Evolutionary conservation across 805 yeast species (phyloP), one percentile per base, ranked within the genome.

Genomic region (Candida broadrunensis): DNA sequence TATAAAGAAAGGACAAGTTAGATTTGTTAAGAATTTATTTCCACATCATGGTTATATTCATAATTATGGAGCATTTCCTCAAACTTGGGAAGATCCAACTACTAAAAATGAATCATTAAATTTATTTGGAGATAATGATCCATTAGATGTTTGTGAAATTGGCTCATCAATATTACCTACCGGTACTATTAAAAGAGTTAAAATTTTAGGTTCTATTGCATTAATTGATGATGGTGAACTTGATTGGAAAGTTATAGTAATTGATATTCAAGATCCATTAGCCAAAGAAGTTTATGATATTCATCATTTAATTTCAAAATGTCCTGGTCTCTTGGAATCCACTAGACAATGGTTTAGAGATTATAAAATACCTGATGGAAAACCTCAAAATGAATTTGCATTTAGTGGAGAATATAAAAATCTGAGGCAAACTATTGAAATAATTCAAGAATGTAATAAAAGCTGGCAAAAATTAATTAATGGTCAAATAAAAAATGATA

Each of bases 41-140:
- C 99, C 99, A 39, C 96, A 87, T 76, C 95, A 93, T 67, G 99
- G 99, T 56, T 91, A 93, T 77, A 91, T 91, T 55, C 96, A 89
- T 75, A 93, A 93, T 76, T 91, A 91, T 66, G 99, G 98, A 66
- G 97, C 97, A 37, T 85, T 91, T 80, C 98, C 98, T 51, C 97
- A 91, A 67, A 83, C 89, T 36, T 83, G 89, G 98, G 99, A 91
- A 65, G 95, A 93, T 58, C 95, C 95, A n/a, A 78, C 83, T 43
- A 70, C 68, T 38, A 55, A 55, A 35, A 54, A 61, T 40, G 63
- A 54, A 67, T 63, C 81, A 70, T 57, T 79, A 20, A 61, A 55
- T 12, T 54, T 65, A 16, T 60, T 36, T 55, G 76, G 76, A 38
- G 76, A 70, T 51, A 67, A 69, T 52, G 76, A 70, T 54, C 76